Base-by-base conservation (phyloP, 352 stramenopile genomes). In the Vaucheria bursata region DNA sequence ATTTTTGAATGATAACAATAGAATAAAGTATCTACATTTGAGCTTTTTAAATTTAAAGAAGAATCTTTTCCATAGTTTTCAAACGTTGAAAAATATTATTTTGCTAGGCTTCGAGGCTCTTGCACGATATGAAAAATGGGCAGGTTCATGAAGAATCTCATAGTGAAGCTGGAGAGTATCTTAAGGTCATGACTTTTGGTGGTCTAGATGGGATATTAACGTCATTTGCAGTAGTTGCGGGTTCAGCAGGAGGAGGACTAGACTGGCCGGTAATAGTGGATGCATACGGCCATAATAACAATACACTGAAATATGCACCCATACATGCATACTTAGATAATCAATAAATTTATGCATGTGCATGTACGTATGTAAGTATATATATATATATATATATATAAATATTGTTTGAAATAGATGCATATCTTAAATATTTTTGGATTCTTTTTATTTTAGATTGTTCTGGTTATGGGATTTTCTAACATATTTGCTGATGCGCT, bases 171-270 rank as follows among this genome's bases (percentile, higher is more conserved):
- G 79, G 79, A 8, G 79, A 84, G 29, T 84, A 85, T 40, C 70
- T 88, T 34, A 88, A 88, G 83, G 74, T 68, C 12, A 82, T 88
- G 65, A 90, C 96, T 7, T 96, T 95, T 87, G 91, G 91, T 53
- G 91, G 91, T 0, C 85, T 96, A 33, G 91, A 96, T 77, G 91
- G 91, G 45, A 96, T 96, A 84, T 91, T 96, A 80, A 96, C 91
- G 33, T 95, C 91, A 0, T 96, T 96, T 83, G 91, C 91, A 4
- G 95, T 93, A 1, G 91, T 96, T 36, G 92, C 91, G 73, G 93
- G 89, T 1, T 90, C 94, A 31, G 89, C 91, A 7, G 91, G 91
- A 70, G 92, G 88, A 33, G 45, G 45, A 25, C 45, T 59, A 25
- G 45, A 59, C 45, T 59, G 45, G 45, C 45, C 45, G 45, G 45